phyloP scores from a whole-genome alignment of 768 basidiomycete species.

The Albatrellus ellisii region DNA sequence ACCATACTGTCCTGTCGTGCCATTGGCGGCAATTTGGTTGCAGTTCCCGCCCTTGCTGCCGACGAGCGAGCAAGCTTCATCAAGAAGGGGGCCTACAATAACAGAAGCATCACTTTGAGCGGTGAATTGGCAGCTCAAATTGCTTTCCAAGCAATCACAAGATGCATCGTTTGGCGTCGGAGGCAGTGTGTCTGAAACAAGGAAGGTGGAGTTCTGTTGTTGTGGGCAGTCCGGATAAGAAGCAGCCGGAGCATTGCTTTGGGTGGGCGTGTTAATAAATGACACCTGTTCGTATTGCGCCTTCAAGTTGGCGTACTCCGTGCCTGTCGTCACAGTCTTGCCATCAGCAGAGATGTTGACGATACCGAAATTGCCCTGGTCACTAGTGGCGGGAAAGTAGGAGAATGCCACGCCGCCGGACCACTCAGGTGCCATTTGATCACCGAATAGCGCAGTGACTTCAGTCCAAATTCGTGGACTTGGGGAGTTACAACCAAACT shows the following conservation, averaged over 20 bases:
- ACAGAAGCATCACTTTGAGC: constrained; percentile 45
- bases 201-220: constrained; percentile 38
- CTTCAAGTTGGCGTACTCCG: constrained; percentile 56
- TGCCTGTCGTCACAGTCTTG: constrained; percentile 48
- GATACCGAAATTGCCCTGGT: constrained; percentile 72
- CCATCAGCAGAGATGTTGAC: constrained; percentile 60
- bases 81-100: constrained; percentile 46
- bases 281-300: constrained; percentile 45
- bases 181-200: constrained; percentile 60
- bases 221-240: constrained; percentile 50
- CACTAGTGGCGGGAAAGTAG: constrained; percentile 76
- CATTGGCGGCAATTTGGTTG: constrained; percentile 57
- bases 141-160: constrained; percentile 63
- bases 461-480: constrained; percentile 73
- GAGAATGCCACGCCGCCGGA: constrained; percentile 85
- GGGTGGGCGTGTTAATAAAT: constrained; percentile 49
- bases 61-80: constrained; percentile 58
- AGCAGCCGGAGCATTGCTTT: constrained; percentile 36
- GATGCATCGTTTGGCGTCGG: constrained; percentile 72
- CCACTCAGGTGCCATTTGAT: constrained; percentile 66
- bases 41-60: constrained; percentile 51
- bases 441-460: constrained; percentile 54
- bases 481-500: constrained; percentile 62
- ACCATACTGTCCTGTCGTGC: constrained; percentile 66
- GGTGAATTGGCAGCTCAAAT: constrained; percentile 63